These are phyloP conservation scores for Arthrobotrys sinensis DNA, from an alignment of 2,329 filamentous ascomycete genomes.

Conservation along the genomic window DNA sequence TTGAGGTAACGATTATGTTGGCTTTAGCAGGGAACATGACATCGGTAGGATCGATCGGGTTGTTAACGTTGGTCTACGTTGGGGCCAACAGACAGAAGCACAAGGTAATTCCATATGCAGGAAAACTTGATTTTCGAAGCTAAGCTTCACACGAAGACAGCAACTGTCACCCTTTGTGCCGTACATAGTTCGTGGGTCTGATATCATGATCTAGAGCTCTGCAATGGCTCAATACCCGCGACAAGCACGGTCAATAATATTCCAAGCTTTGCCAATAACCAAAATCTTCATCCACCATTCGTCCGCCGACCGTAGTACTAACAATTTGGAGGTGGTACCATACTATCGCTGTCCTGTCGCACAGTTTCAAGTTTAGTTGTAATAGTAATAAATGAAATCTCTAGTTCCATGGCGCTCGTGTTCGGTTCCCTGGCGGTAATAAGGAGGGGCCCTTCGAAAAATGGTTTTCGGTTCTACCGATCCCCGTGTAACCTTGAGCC, in stretches of 20 bases:
- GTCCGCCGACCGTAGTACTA: conserved; percentile 1
- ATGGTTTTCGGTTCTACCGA: too few relatives aligned
- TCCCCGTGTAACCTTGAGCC: conserved; percentile 3
- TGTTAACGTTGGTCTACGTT: conserved; percentile 1
- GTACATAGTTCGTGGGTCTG: too few relatives aligned
- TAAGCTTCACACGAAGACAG: too few relatives aligned
- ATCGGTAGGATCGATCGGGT: not conserved
- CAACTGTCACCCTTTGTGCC: too few relatives aligned
- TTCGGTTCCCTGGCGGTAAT: not conserved
- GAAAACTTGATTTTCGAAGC: not conserved
- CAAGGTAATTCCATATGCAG: not conserved
- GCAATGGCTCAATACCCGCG: too few relatives aligned
- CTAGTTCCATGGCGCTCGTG: not conserved
- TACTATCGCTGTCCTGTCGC: conserved; percentile 4
- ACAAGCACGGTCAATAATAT: too few relatives aligned
- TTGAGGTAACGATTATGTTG: not conserved
- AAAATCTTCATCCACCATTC: not conserved
- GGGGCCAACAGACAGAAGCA: conserved; percentile 11
- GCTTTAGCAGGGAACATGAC: not conserved
- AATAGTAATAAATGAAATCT: too few relatives aligned
- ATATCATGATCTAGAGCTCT: too few relatives aligned
- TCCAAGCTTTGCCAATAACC: too few relatives aligned
- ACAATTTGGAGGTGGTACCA: too few relatives aligned
- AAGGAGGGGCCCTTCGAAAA: too few relatives aligned
- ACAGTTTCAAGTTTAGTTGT: conserved; percentile 18